A percentile compares a stretch with the other conserved stretches of the same genome.
phyloP scores from a whole-genome alignment of 2,329 filamentous ascomycete species.

The Rhytidhysteron rufulum region DNA sequence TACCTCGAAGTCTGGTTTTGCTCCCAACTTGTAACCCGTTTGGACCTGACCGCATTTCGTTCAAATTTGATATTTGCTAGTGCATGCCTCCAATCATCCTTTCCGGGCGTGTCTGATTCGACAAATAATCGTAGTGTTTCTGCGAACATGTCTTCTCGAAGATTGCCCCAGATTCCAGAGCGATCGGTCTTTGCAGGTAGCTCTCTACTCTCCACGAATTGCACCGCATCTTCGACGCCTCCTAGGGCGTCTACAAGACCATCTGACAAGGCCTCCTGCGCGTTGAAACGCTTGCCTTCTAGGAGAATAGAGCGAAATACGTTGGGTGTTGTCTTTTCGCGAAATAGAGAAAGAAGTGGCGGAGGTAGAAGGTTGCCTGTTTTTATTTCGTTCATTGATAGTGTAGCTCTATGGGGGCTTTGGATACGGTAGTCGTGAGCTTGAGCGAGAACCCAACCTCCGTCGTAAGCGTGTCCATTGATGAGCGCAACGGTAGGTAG shows the following conservation, averaged over 20 bases:
- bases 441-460: constrained; percentile 76
- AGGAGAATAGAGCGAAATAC: constrained; percentile 64
- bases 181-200: constrained; percentile 61
- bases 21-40: no score
- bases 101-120: no score
- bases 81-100: no score
- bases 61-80: no score
- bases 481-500: constrained; percentile 80
- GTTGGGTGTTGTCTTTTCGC: constrained; percentile 57
- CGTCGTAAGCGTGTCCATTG: constrained; percentile 79
- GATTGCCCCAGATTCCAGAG: constrained; percentile 63
- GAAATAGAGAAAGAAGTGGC: constrained; percentile 71
- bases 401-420: constrained; percentile 65
- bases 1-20: no score
- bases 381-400: constrained; percentile 78
- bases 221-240: constrained; percentile 59
- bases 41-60: no score
- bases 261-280: constrained; percentile 58
- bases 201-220: constrained; percentile 56
- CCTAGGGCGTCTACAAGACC: constrained; percentile 68
- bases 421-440: constrained; percentile 81
- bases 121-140: constrained; percentile 44
- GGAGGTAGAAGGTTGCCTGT: constrained; percentile 72
- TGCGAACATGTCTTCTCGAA: constrained; percentile 75
- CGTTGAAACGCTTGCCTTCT: constrained; percentile 68